Evolutionary conservation across 441 rosid species (phyloP).

Genomic region (Brassica hybrid): DNA sequence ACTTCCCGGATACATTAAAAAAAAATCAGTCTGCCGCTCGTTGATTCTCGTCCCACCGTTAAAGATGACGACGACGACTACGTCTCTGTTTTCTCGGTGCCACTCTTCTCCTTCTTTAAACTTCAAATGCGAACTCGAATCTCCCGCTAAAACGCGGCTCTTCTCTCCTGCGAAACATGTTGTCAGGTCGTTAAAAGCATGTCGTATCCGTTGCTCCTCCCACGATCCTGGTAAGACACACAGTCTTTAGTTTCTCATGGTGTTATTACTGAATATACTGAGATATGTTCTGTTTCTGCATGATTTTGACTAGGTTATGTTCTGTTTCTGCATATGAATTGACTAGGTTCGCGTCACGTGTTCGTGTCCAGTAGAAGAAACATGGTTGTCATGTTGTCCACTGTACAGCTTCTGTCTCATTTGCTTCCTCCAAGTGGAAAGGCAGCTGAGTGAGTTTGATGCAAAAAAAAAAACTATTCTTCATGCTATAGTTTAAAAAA

Average conservation of each 20-base stretch:
- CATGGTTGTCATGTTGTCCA: constrained; percentile 47
- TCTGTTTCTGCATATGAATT: neutral
- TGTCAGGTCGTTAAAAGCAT: constrained; percentile 30
- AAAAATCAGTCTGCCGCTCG: neutral
- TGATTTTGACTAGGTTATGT: neutral
- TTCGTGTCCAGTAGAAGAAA: constrained; percentile 51
- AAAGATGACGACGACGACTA: constrained; percentile 45
- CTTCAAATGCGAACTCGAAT: constrained; percentile 41
- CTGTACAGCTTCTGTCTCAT: constrained; percentile 56
- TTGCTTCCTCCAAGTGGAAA: constrained; percentile 44
- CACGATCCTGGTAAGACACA: constrained; percentile 37
- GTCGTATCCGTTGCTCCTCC: constrained; percentile 28
- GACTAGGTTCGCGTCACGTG: constrained; percentile 35
- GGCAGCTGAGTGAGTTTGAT: constrained; percentile 62
- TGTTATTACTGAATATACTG: too few relatives aligned
- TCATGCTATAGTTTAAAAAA: neutral
- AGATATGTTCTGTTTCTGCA: neutral
- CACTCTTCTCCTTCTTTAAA: constrained; percentile 22
- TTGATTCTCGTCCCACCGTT: constrained; percentile 36
- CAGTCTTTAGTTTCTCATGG: too few relatives aligned
- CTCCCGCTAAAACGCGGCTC: constrained; percentile 49
- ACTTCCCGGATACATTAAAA: neutral
- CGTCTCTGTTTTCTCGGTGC: constrained; percentile 27
- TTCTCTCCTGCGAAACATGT: constrained; percentile 41
- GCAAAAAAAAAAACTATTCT: neutral